A percentile compares a stretch with the other conserved stretches of the same genome.
These are phyloP conservation scores for Sugiyamaella chiloensis DNA, from an alignment of 805 yeast species.

Conservation along the genomic window DNA sequence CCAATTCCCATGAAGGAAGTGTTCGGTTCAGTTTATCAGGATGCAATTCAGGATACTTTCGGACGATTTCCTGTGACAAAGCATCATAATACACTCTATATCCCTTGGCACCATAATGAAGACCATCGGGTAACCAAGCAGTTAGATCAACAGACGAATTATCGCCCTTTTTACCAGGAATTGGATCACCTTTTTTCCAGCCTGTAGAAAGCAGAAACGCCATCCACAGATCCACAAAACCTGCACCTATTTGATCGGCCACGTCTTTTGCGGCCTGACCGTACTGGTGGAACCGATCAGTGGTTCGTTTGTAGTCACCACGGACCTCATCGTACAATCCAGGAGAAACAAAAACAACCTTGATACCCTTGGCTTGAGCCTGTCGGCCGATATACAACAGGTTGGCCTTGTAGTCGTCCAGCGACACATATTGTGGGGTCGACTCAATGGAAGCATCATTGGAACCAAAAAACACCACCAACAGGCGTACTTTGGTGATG, in stretches of 20 bases:
- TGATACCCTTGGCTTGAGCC: conserved; percentile 43
- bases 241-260: conserved; percentile 47
- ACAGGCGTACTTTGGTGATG: conserved; percentile 34
- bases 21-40: conserved; percentile 41
- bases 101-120: conserved; percentile 57
- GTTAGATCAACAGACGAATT: conserved; percentile 13
- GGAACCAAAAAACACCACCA: conserved; percentile 74
- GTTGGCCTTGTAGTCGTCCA: conserved; percentile 50
- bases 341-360: conserved; percentile 61
- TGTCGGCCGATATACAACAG: conserved; percentile 41
- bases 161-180: conserved; percentile 18
- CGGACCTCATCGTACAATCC: conserved; percentile 43
- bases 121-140: conserved; percentile 47
- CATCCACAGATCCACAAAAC: conserved; percentile 55
- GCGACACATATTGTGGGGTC: conserved; percentile 46
- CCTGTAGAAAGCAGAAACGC: conserved; percentile 41
- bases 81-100: conserved; percentile 50
- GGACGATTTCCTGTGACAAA: conserved; percentile 39
- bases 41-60: conserved; percentile 46
- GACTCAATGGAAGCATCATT: conserved; percentile 61
- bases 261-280: conserved; percentile 47
- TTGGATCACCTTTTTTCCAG: conserved; percentile 38
- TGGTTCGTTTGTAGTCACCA: conserved; percentile 40
- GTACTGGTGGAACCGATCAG: conserved; percentile 46
- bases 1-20: conserved; percentile 10